These are phyloP conservation scores for Artemisia argyi DNA, from an alignment of 129 eudicot genomes.

Conservation along the genomic window DNA sequence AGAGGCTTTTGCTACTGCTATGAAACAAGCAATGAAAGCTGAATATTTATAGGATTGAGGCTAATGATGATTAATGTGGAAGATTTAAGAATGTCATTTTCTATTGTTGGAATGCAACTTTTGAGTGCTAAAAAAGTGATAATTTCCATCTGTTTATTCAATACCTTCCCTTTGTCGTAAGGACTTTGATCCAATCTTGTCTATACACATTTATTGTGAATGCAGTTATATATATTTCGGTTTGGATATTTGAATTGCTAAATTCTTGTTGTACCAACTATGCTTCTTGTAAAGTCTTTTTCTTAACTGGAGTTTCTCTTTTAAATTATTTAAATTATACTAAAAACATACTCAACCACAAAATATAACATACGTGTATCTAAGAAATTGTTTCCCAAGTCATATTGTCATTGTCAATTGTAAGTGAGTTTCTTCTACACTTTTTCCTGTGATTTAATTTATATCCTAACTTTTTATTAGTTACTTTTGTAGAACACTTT, in stretches of 20 bases:
- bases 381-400: too few relatives aligned
- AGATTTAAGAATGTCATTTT: not conserved
- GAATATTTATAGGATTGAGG: slow-evolving; percentile 2
- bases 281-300: not conserved
- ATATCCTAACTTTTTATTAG: too few relatives aligned
- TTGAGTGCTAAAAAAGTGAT: slow-evolving; percentile 33
- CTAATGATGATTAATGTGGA: not conserved
- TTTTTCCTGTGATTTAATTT: too few relatives aligned
- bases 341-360: not conserved
- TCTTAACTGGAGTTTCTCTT: not conserved
- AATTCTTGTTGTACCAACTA: not conserved
- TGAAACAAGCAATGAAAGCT: not conserved
- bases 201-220: not conserved
- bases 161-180: slow-evolving; percentile 19
- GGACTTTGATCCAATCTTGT: not conserved
- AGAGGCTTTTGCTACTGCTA: not conserved
- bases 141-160: slow-evolving; percentile 4
- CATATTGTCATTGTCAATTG: too few relatives aligned
- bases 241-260: not conserved
- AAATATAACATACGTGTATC: not conserved
- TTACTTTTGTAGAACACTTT: too few relatives aligned
- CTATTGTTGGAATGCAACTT: slow-evolving; percentile 30
- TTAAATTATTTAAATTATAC: not conserved
- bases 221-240: not conserved
- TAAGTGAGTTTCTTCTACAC: too few relatives aligned